phyloP scores from a whole-genome alignment of 2,329 filamentous ascomycete species.

The Exophiala viscosa region DNA sequence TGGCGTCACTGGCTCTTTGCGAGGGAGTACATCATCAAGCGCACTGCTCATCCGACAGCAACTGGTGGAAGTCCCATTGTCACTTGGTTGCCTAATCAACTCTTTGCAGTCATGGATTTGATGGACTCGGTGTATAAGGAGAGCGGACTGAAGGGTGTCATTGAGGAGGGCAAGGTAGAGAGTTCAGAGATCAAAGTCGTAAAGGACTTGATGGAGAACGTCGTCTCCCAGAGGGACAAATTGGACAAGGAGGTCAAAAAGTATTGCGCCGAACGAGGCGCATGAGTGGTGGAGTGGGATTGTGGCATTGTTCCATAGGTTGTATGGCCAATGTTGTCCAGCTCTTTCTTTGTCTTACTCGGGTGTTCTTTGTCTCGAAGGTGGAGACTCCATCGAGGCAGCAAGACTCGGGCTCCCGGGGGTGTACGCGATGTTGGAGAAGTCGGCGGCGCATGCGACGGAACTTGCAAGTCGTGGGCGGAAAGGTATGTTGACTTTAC shows the following conservation, averaged over 20 bases:
- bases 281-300: constrained; percentile 23
- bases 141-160: constrained; percentile 17
- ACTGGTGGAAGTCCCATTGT: constrained; percentile 49
- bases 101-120: constrained; percentile 48
- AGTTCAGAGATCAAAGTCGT: constrained; percentile 24
- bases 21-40: constrained; percentile 47
- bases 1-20: constrained; percentile 50
- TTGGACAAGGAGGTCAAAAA: constrained; percentile 42
- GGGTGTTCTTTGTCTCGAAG: too few species aligned
- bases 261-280: constrained; percentile 46
- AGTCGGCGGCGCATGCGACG: too few species aligned
- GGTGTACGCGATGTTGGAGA: too few species aligned
- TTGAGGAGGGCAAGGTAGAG: constrained; percentile 3
- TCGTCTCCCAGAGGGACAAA: constrained; percentile 36
- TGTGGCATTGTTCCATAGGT: not conserved
- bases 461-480: too few species aligned
- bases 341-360: too few species aligned
- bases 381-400: too few species aligned
- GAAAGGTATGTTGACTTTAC: too few species aligned
- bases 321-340: too few species aligned
- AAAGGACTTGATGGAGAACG: constrained; percentile 35
- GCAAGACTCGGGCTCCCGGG: too few species aligned
- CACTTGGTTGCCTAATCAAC: constrained; percentile 49
- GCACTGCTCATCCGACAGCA: constrained; percentile 45
- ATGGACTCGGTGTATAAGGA: constrained; percentile 45